Percentiles rank a stretch among this genome's conserved stretches.
Conservation (phyloP, 2,329 filamentous ascomycete genomes). For the Cytospora schulzeri region DNA sequence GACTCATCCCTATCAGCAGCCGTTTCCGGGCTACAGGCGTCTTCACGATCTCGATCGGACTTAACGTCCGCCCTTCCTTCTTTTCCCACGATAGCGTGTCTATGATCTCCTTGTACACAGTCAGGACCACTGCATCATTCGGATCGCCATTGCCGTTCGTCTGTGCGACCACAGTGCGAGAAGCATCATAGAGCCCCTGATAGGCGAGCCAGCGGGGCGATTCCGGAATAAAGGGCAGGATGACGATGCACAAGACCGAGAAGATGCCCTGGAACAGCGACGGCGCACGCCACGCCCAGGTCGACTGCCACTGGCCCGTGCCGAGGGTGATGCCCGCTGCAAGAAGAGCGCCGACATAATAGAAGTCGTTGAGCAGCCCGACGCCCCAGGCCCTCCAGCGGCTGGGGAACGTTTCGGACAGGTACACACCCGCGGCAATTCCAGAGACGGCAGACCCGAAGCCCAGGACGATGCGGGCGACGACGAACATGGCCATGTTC, state of each 20-base stretch:
- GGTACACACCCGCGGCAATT: constrained; percentile 48
- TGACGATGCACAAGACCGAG: constrained; percentile 38
- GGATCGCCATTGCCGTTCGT: constrained; percentile 48
- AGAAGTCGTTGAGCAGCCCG: constrained; percentile 40
- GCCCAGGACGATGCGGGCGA: constrained; percentile 50
- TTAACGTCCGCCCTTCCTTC: constrained; percentile 41
- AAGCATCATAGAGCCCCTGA: constrained; percentile 44
- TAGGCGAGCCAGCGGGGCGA: constrained; percentile 50
- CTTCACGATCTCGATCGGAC: constrained; percentile 40
- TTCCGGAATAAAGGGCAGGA: constrained; percentile 47
- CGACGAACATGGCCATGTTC: constrained; percentile 54
- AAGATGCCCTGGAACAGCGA: constrained; percentile 42
- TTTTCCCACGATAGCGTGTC: constrained; percentile 50
- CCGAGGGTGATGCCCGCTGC: constrained; percentile 51
- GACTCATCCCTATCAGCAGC: constrained; percentile 42
- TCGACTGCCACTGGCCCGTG: constrained; percentile 42
- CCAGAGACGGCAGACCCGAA: constrained; percentile 46
- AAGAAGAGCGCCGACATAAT: constrained; percentile 45
- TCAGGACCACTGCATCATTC: constrained; percentile 41
- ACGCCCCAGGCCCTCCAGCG: constrained; percentile 48
- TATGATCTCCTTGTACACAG: constrained; percentile 49
- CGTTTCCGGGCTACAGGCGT: constrained; percentile 41
- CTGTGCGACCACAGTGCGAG: constrained; percentile 44
- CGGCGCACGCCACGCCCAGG: constrained; percentile 47
- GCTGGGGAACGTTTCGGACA: constrained; percentile 52